These are phyloP conservation scores for Penicillium cinerascens DNA, from an alignment of 495 filamentous ascomycete species.

Conservation along the genomic window DNA sequence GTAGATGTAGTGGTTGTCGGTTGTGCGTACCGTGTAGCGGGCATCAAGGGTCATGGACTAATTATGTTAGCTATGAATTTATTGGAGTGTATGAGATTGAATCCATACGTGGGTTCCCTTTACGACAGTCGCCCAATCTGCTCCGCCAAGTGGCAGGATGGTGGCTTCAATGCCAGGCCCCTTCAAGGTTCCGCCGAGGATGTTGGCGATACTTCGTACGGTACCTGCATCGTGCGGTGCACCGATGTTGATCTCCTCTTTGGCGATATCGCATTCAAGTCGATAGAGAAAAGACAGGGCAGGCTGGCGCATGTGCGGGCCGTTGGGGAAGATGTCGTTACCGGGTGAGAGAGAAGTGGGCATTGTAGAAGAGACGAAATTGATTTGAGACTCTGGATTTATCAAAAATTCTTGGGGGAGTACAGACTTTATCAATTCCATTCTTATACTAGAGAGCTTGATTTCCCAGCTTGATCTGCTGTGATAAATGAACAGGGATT, in stretches of 20 bases:
- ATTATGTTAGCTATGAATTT: not conserved
- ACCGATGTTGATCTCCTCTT: constrained; percentile 25
- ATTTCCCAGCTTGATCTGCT: too few relatives aligned
- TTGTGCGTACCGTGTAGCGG: constrained; percentile 28
- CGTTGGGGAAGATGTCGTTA: constrained; percentile 22
- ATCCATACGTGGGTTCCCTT: constrained; percentile 29
- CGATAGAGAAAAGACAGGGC: constrained; percentile 24
- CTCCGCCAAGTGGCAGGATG: constrained; percentile 26
- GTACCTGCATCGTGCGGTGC: constrained; percentile 23
- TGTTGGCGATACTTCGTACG: constrained; percentile 29
- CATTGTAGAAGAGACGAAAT: constrained; percentile 9
- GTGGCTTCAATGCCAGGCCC: constrained; percentile 24
- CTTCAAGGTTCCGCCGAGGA: constrained; percentile 26
- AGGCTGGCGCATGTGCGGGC: constrained; percentile 30
- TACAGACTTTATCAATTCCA: not conserved
- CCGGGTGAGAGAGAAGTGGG: constrained; percentile 18
- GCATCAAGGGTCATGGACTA: constrained; percentile 37
- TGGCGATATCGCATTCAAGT: constrained; percentile 25
- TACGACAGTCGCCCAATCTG: constrained; percentile 31
- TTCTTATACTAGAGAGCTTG: not conserved
- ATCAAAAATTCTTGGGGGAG: not conserved
- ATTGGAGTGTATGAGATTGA: too few relatives aligned
- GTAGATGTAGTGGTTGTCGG: constrained; percentile 26
- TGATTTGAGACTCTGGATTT: not conserved
- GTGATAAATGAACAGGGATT: not conserved